Evolutionary conservation across 2,329 filamentous ascomycete species (phyloP), one percentile per base, ranked within the genome.

Genomic region (Ophiostoma australiae): DNA sequence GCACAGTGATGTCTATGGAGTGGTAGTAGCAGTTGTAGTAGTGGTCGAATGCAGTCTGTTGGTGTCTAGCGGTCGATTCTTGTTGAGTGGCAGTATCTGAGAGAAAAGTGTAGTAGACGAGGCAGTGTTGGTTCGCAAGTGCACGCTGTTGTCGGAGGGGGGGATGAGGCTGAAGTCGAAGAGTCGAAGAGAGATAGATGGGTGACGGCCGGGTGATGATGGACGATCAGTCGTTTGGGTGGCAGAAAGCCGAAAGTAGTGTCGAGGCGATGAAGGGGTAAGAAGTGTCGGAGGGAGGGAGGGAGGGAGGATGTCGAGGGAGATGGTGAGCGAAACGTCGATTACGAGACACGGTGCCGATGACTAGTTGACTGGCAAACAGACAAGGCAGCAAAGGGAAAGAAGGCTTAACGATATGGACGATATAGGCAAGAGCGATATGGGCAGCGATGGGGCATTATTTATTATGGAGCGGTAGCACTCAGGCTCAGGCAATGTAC

Each of bases 401-500:
- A 23, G 10, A 35, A 65, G 61, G 61, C 61, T 65, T 23, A 61
- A 58, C 52, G 44, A 48, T 48, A 31, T 61, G 27, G 52, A 31
- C 17, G 27, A 31, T 31, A 31, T 31, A 31, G 27, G 27, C 27
- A 65, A 31, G 52, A 33, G 2, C 27, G 27, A 63, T 31, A 33
- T 31, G 31, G 27, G 10, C 27, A 65, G 61, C 61, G 61, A 65
- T 65, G 61, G 61, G 61, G 33, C 61, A 37, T 23, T 65, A 37
- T 23, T 65, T n/a, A 65, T 3, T 37, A 37, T 65, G 61, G 61
- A 35, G 61, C 61, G 33, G 37, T 63, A 35, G 20, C 27, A 31
- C 31, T 23, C n/a, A 63, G 58, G 58, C 23, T 58, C 23, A 63
- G 27, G 31, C 27, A 41, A 13, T 13, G 39, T 41, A 41, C 10